These are phyloP conservation scores for Colletotrichum filicis DNA, from an alignment of 2,329 filamentous ascomycete species.

Conservation along the genomic window DNA sequence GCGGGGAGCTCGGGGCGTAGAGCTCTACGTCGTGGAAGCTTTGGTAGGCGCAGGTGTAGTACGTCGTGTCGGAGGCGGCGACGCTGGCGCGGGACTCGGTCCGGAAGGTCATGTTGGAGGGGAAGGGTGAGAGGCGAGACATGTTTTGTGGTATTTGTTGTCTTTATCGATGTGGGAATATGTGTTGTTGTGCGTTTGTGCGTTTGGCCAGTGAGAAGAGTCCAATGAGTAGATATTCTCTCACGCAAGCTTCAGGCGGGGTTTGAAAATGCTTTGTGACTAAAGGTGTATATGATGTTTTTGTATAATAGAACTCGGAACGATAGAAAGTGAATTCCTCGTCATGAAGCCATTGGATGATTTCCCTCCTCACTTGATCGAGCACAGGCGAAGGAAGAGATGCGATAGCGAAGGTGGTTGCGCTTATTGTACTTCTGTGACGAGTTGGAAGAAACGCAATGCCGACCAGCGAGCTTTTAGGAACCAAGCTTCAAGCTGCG, in stretches of 20 bases:
- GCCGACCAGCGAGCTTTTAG: slow-evolving; percentile 32
- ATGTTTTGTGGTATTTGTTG: slow-evolving; percentile 11
- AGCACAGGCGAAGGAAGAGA: not conserved
- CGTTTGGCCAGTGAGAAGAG: not conserved
- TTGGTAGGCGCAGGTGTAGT: slow-evolving; percentile 48
- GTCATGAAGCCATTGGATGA: slow-evolving; percentile 27
- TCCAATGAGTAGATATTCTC: not conserved
- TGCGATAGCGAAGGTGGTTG: not conserved
- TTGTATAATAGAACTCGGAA: slow-evolving; percentile 21
- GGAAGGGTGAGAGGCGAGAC: slow-evolving; percentile 33
- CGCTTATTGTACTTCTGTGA: not conserved
- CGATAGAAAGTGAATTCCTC: slow-evolving; percentile 15
- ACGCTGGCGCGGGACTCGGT: slow-evolving; percentile 52
- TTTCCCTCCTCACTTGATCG: slow-evolving; percentile 22
- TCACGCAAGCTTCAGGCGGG: not conserved
- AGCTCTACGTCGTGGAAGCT: slow-evolving; percentile 64
- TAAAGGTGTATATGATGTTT: slow-evolving; percentile 1
- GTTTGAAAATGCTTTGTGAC: not conserved
- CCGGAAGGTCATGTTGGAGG: slow-evolving; percentile 37
- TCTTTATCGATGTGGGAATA: not conserved
- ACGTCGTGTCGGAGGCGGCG: slow-evolving; percentile 60
- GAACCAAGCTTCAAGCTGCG: slow-evolving; percentile 30
- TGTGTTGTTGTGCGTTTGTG: not conserved
- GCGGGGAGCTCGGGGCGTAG: slow-evolving; percentile 51
- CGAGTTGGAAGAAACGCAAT: not conserved